A percentile compares a stretch with the other conserved stretches of the same genome.
Conservation (phyloP, 2,329 filamentous ascomycete species). For the Colletotrichum limetticola region DNA sequence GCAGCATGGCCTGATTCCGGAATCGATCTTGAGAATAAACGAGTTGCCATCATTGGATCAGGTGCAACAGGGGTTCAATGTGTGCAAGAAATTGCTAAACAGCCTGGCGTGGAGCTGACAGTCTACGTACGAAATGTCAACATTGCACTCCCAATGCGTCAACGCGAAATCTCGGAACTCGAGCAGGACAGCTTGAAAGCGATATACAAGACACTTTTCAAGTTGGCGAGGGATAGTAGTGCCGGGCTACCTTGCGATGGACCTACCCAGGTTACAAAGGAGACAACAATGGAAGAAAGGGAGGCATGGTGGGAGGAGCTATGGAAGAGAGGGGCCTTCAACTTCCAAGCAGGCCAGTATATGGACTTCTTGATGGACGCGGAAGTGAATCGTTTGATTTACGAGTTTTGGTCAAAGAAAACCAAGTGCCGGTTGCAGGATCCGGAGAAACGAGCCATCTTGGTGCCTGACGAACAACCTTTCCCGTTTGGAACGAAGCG, state of each 20-base stretch:
- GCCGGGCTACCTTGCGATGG: constrained; percentile 62
- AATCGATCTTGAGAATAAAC: constrained; percentile 38
- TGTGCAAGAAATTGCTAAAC: constrained; percentile 47
- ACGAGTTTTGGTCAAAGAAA: constrained; percentile 61
- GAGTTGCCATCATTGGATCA: constrained; percentile 44
- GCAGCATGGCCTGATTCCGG: constrained; percentile 41
- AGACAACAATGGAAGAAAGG: constrained; percentile 52
- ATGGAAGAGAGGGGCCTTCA: constrained; percentile 59
- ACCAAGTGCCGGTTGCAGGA: constrained; percentile 55
- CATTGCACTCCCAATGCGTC: constrained; percentile 67
- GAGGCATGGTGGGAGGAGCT: constrained; percentile 54
- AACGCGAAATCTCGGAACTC: constrained; percentile 54
- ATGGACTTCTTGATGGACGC: constrained; percentile 54
- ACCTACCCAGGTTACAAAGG: constrained; percentile 55
- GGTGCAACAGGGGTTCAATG: constrained; percentile 45
- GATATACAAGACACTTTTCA: constrained; percentile 53
- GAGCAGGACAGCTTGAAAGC: constrained; percentile 54
- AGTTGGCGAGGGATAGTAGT: constrained; percentile 55
- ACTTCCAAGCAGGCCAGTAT: constrained; percentile 57
- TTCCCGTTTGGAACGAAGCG: constrained; percentile 60
- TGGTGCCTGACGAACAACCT: constrained; percentile 57
- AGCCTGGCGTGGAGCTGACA: constrained; percentile 43
- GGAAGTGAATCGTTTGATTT: constrained; percentile 55
- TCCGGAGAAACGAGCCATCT: constrained; percentile 52
- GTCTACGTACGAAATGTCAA: constrained; percentile 71